Base-by-base conservation (phyloP, 495 filamentous ascomycete species). In the Arthonia radiata region DNA sequence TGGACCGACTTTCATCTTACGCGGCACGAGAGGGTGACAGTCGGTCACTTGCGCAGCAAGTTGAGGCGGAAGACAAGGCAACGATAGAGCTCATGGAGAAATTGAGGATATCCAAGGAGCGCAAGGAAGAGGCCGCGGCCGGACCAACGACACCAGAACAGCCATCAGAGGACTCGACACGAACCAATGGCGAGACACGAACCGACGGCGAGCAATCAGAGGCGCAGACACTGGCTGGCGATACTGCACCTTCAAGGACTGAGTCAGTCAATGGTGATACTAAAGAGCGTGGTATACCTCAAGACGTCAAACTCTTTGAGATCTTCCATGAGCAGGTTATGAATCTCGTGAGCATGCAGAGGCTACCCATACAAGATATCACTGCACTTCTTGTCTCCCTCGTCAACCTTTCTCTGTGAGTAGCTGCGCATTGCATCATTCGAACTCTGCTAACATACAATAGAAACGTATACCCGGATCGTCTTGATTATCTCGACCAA, bases 271-370 rank as follows among this genome's bases (percentile, higher is more conserved):
- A 55, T 13, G 38, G 48, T 30, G 37, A 37, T 16, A 26, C 41
- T 3, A 61, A 61, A 31, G 70, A 72, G 37, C 64, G 64, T 15
- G 70, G 61, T 12, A 73, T 86, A 38, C 78, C 83, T 2, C 62
- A 72, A 24, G 69, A 81, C 45, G 64, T 91, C 27, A 83, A 73
- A 47, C 63, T 97, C 6, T 97, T 93, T 49, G 81, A 92, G 49
- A 81, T 94, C 24, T 97, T 97, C 52, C 90, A 92, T 42, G 76
- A 89, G 25, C 86, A 97, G 42, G 89, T 94, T 28, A 71, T 81
- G 34, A 80, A 79, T 39, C 58, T 97, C 24, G 81, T 94, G 35
- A 78, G 77, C 47, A 71, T 72, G 11, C 81, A 92, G 39, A 69
- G 77, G 35, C 56, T 97, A 30, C 71, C 80, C 3, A 91, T 97